Base-by-base conservation (phyloP, 352 stramenopile species). In the Phytophthora tubulina region DNA sequence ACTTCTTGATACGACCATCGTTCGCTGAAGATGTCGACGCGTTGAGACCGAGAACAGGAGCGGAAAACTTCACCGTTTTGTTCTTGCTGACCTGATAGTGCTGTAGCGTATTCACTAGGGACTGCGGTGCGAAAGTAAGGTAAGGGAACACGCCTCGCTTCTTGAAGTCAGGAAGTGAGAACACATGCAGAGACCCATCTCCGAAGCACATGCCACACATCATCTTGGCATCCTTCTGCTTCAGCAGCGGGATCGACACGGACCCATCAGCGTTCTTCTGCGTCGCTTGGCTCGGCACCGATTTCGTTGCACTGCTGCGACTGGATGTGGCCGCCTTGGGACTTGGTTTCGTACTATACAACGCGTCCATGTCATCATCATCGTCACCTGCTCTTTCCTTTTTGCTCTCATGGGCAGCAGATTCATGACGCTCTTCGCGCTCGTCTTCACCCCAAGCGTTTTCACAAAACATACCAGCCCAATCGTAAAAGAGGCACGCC, bases 201-300 rank as follows among this genome's bases (percentile, higher is more conserved):
- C 90, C 89, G 39, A 92, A 94, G 54, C 86, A 95, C 44, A 96
- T 67, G 3, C 85, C 89, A 63, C 89, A 96, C 82, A 95, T 93
- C 83, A 92, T 90, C 4, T 75, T 67, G 3, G 88, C 88, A n/a
- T 89, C 76, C 30, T 84, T 72, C 44, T 85, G 78, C 44, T 61
- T 62, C 4, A 91, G 38, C 35, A 95, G 57, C 5, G 80, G 79
- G 15, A 89, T 80, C 5, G 88, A 92, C 2, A 85, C 76, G 7
- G 81, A 88, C 0, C 76, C 71, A 21, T 86, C 77, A 41, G 68
- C 27, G 39, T 76, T 85, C 31, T 45, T 63, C 62, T 70, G 53
- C 3, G 49, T 21, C 32, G 61, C 38, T 52, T 56, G 39, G 27
- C 7, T 50, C 39, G 57, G 8, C 6, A 14, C 15, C 3, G 41